Percentiles rank a stretch among this genome's conserved stretches.
Evolutionary conservation across 2,329 filamentous ascomycete species (phyloP).

Genomic region (Pseudogymnoascus sp.): DNA sequence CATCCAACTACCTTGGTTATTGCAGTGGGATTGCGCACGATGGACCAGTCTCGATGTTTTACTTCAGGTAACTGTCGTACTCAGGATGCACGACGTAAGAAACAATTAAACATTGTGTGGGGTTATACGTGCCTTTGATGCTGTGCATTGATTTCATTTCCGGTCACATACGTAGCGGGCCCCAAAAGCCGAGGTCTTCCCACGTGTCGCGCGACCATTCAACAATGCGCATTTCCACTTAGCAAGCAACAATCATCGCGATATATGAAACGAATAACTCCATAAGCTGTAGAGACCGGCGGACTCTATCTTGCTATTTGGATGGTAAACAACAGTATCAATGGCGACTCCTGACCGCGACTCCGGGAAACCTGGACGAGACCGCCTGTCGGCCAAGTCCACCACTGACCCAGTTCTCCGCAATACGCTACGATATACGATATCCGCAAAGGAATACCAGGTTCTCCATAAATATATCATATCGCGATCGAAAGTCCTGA

Average conservation of each 20-base stretch:
- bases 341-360: conserved; percentile 5
- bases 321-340: conserved; percentile 1
- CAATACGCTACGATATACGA: conserved; percentile 81
- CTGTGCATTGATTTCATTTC: conserved; percentile 7
- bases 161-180: background rate
- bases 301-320: background rate
- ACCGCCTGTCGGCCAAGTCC: conserved; percentile 23
- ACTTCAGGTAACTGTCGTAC: background rate
- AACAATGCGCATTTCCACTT: conserved; percentile 4
- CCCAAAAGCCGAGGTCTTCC: conserved; percentile 4
- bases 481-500: conserved; percentile 57
- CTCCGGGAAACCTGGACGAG: conserved; percentile 6
- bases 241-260: conserved; percentile 3
- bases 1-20: background rate
- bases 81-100: background rate
- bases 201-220: conserved; percentile 7
- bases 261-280: conserved; percentile 5
- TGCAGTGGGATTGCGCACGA: background rate
- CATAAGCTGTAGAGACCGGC: conserved; percentile 3
- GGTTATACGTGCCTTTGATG: background rate
- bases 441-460: conserved; percentile 78
- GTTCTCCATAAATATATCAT: conserved; percentile 76
- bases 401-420: conserved; percentile 64
- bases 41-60: background rate
- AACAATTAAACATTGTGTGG: background rate